Conservation (phyloP, 805 yeast genomes). For the Saccharomycopsis guyanensis region DNA sequence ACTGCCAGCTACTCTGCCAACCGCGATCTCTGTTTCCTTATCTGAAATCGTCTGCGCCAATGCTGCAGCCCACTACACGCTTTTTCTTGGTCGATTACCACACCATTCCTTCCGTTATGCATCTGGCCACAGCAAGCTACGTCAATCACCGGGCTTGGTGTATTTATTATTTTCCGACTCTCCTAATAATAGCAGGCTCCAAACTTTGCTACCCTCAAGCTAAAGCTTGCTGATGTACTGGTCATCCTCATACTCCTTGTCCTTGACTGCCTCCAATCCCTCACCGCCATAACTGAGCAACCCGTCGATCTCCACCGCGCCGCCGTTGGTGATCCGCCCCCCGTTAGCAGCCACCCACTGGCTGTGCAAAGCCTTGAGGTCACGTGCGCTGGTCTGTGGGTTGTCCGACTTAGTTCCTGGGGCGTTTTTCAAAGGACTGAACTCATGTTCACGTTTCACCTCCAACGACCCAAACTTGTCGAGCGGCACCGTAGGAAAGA, state of each 20-base stretch:
- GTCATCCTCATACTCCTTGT: conserved; percentile 29
- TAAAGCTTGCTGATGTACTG: conserved; percentile 7
- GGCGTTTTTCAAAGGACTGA: conserved; percentile 90
- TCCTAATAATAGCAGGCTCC: too few relatives aligned
- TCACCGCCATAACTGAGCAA: conserved; percentile 70
- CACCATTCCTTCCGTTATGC: too few relatives aligned
- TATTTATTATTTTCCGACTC: too few relatives aligned
- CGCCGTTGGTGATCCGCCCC: conserved; percentile 41
- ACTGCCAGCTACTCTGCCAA: too few relatives aligned
- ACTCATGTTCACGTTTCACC: conserved; percentile 78
- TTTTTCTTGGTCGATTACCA: too few relatives aligned
- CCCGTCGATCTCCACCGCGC: conserved; percentile 69
- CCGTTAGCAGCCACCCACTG: conserved; percentile 69
- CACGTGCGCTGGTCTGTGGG: conserved; percentile 70
- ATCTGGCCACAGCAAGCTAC: too few relatives aligned
- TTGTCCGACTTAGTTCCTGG: conserved; percentile 76
- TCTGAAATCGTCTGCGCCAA: too few relatives aligned
- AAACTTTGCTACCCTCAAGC: too few relatives aligned
- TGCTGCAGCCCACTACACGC: too few relatives aligned
- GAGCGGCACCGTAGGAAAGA: conserved; percentile 71
- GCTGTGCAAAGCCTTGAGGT: conserved; percentile 59
- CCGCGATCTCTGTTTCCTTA: too few relatives aligned
- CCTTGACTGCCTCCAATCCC: conserved; percentile 51
- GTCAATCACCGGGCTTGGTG: too few relatives aligned
- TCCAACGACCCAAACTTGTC: conserved; percentile 82